Evolutionary conservation across 2,329 filamentous ascomycete species (phyloP), one percentile per base, ranked within the genome.

Genomic region (Arthrobotrys megalospora): DNA sequence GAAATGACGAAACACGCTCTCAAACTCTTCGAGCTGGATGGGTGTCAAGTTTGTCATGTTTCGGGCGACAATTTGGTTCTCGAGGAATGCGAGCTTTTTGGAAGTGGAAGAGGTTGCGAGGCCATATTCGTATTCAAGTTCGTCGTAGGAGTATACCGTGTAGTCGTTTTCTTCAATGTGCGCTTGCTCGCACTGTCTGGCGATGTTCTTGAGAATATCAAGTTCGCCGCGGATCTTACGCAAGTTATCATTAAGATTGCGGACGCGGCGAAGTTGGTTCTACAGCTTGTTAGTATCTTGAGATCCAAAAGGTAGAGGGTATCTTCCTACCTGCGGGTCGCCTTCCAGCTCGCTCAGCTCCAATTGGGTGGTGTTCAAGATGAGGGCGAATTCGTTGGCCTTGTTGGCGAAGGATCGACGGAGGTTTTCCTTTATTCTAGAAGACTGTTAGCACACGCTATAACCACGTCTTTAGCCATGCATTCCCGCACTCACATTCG

Each of bases 101-200:
- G 94, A 92, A 32, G 98, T 95, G 10, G 93, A 96, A 34, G 92
- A 91, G 83, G 94, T 94, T 72, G 98, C 96, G 34, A 99, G 88
- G 14, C 93, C 91, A 75, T 98, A 88, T 85, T 99, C 96, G 85
- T 99, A 99, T 77, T 91, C 90, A 48, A 99, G 88, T 85, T 99
- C 96, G 83, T 99, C 96, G 84, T 98, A 96, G 8, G 95, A 97
- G 85, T 98, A 98, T 7, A 95, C 98, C n/a, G 96, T 99, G 84
- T 96, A 98, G 86, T 99, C 96, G 85, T 99, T 99, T 83, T 99
- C 96, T 85, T 99, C 96, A 80, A 99, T 97, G 84, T 99, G 98
- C 79, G 96, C 96, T 86, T 98, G 95, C 77, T 91, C 89, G 84
- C 96, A 99, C 85, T 97, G 93, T 80, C 90, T 90, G 83, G 97